Conservation (phyloP, 345 rosid species). For the Murraya paniculata region DNA sequence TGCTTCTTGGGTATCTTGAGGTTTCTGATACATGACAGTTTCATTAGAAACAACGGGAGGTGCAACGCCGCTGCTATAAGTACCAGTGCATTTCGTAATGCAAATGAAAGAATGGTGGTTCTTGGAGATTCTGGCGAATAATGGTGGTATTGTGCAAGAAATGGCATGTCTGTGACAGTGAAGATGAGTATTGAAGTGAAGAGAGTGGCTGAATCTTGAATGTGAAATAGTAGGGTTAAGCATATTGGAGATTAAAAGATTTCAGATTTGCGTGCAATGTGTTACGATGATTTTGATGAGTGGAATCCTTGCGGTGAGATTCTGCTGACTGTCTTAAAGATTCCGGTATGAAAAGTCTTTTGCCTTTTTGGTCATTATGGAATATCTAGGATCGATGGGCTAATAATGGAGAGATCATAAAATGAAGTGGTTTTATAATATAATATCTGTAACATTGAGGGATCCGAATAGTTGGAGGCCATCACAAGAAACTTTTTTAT, state of each 20-base stretch:
- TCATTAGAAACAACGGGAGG: constrained; percentile 17
- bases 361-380: too few relatives aligned
- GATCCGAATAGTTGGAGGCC: too few relatives aligned
- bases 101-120: constrained; percentile 6
- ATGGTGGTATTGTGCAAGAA: background rate
- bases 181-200: background rate
- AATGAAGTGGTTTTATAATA: too few relatives aligned
- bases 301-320: background rate
- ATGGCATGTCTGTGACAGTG: background rate
- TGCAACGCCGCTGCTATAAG: constrained; percentile 1
- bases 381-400: too few relatives aligned
- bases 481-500: too few relatives aligned
- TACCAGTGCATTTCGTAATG: constrained; percentile 24
- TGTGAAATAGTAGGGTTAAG: background rate
- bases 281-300: background rate
- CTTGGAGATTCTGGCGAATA: background rate
- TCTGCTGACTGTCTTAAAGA: background rate
- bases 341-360: background rate
- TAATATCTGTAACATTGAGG: too few relatives aligned
- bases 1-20: constrained; percentile 15
- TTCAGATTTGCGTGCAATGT: too few relatives aligned
- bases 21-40: constrained; percentile 12
- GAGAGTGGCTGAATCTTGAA: constrained; percentile 11
- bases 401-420: too few relatives aligned
- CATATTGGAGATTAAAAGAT: constrained; percentile 3